Percentiles rank a stretch among this genome's conserved stretches.
Conservation (phyloP, 2,329 filamentous ascomycete genomes). For the Amesomyces nigricolor region DNA sequence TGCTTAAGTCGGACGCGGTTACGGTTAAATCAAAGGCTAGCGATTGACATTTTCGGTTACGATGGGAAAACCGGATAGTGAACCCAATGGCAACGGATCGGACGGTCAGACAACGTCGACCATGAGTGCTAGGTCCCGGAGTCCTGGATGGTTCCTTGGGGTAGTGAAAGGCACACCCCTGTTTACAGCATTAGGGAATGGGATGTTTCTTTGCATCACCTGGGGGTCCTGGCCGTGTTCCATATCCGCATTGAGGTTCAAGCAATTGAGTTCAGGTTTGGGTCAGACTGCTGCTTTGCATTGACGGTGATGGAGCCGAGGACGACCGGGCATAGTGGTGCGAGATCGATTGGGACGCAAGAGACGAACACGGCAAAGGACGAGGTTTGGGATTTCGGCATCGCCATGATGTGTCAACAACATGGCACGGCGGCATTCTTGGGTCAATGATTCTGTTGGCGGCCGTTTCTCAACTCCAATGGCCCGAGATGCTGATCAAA, state of each 20-base stretch:
- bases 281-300: not conserved
- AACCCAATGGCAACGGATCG: constrained; percentile 26
- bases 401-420: too few relatives aligned
- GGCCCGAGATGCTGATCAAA: too few relatives aligned
- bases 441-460: too few relatives aligned
- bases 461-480: too few relatives aligned
- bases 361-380: too few relatives aligned
- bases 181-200: constrained; percentile 29
- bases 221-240: constrained; percentile 17
- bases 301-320: not conserved
- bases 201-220: constrained; percentile 26
- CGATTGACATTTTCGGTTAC: constrained; percentile 28
- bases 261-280: constrained; percentile 16
- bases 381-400: too few relatives aligned
- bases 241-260: constrained; percentile 13
- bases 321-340: not conserved
- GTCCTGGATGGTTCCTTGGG: constrained; percentile 27
- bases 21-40: constrained; percentile 25
- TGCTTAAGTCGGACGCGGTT: constrained; percentile 54
- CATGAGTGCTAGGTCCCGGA: constrained; percentile 26
- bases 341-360: too few relatives aligned
- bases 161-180: constrained; percentile 21
- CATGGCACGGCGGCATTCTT: too few relatives aligned
- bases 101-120: constrained; percentile 22
- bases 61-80: constrained; percentile 24